A percentile compares a stretch with the other conserved stretches of the same genome.
Evolutionary conservation across 2,329 filamentous ascomycete genomes (phyloP).

Genomic region (Passalora sequoiae): DNA sequence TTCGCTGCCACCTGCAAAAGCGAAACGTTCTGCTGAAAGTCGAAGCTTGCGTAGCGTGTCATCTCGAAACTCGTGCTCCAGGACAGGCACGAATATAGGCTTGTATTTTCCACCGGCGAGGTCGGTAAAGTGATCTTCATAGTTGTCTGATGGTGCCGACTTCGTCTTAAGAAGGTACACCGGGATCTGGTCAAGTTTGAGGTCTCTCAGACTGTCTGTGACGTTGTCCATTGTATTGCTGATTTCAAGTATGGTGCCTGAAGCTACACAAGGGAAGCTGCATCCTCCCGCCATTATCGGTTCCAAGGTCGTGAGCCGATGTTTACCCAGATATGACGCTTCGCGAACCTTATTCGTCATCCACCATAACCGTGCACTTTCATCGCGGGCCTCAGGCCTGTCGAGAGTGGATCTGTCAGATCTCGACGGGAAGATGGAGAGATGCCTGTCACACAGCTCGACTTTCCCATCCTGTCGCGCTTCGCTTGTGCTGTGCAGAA

Average conservation of each 20-base stretch:
- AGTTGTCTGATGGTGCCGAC: constrained; percentile 65
- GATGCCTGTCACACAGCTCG: constrained; percentile 35
- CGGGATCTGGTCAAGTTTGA: constrained; percentile 40
- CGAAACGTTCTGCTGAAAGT: constrained; percentile 45
- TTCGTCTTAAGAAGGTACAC: constrained; percentile 73
- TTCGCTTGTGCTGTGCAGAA: constrained; percentile 37
- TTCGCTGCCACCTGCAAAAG: constrained; percentile 33
- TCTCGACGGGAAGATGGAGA: constrained; percentile 9
- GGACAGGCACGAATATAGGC: constrained; percentile 69
- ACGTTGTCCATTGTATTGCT: constrained; percentile 25
- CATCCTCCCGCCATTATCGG: no score
- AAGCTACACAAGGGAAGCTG: no score
- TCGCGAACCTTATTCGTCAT: no score
- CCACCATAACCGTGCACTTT: no score
- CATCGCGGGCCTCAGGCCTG: background rate
- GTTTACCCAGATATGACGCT: no score
- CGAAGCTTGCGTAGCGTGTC: constrained; percentile 53
- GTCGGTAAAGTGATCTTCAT: constrained; percentile 61
- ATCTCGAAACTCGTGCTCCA: constrained; percentile 64
- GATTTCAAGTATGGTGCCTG: constrained; percentile 8
- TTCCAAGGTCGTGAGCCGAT: no score
- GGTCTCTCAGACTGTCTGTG: constrained; percentile 20
- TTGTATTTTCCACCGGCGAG: constrained; percentile 48
- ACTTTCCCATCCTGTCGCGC: constrained; percentile 36
- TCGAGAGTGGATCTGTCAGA: constrained; percentile 21